Conservation (phyloP, 805 yeast species). For the Candida railenensis region DNA sequence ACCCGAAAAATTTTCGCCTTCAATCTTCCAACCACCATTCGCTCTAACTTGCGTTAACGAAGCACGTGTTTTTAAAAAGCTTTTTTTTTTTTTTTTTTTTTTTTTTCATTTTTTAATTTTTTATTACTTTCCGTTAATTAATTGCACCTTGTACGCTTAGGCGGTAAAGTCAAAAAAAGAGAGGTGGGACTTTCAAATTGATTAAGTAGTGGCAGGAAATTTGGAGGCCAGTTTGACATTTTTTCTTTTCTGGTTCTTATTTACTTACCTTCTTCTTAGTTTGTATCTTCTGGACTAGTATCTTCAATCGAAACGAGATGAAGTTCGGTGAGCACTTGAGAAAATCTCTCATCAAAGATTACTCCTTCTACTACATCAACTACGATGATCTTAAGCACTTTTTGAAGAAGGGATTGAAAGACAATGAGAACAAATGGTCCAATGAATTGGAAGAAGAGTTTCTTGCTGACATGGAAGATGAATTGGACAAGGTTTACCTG, state of each 20-base stretch:
- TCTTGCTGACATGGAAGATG: conserved; percentile 69
- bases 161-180: background rate
- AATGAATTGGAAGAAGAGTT: conserved; percentile 80
- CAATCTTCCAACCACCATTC: background rate
- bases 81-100: too few relatives aligned
- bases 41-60: background rate
- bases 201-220: too few relatives aligned
- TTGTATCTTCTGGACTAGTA: background rate
- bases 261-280: background rate
- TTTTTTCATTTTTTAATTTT: too few relatives aligned
- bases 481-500: conserved; percentile 88
- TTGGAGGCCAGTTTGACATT: too few relatives aligned
- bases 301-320: conserved; percentile 45
- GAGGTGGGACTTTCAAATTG: too few relatives aligned
- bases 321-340: conserved; percentile 94
- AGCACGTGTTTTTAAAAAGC: background rate
- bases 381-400: conserved; percentile 89
- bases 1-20: background rate
- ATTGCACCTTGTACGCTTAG: background rate
- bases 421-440: conserved; percentile 64
- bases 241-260: background rate
- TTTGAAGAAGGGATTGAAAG: conserved; percentile 65
- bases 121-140: background rate
- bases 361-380: conserved; percentile 84
- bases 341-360: conserved; percentile 85